These are phyloP conservation scores for Curvularia eragrostidis DNA, from an alignment of 2,329 filamentous ascomycete genomes.

Conservation along the genomic window DNA sequence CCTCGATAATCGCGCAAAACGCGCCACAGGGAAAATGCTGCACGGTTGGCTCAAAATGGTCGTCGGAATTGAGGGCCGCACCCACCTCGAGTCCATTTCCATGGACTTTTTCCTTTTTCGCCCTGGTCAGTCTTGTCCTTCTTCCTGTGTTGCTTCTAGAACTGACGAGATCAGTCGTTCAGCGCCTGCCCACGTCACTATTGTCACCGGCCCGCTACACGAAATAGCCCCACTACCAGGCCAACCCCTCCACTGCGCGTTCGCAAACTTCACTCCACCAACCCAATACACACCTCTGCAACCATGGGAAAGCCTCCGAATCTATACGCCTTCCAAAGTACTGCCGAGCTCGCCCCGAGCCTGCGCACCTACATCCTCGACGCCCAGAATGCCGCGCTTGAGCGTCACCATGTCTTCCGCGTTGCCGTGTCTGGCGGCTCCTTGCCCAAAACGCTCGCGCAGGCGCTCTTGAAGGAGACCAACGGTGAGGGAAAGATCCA, in stretches of 20 bases:
- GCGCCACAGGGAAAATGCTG: constrained; percentile 17
- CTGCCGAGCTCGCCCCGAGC: constrained; percentile 73
- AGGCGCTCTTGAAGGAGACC: constrained; percentile 73
- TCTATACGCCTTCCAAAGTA: constrained; percentile 80
- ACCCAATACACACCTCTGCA: constrained; percentile 20
- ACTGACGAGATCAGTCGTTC: constrained; percentile 5
- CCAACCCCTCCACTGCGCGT: constrained; percentile 24
- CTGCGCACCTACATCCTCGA: constrained; percentile 84
- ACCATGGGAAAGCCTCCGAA: constrained; percentile 56
- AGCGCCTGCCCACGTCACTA: constrained; percentile 24
- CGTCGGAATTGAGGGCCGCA: constrained; percentile 15
- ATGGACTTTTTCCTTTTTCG: constrained; percentile 7
- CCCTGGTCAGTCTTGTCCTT: not conserved
- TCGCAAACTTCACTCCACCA: constrained; percentile 18
- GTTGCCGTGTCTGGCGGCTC: constrained; percentile 93
- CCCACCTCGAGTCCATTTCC: constrained; percentile 9
- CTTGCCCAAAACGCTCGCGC: constrained; percentile 84
- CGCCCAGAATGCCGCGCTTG: constrained; percentile 78
- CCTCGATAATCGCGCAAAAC: constrained; percentile 12
- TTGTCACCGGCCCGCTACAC: constrained; percentile 21
- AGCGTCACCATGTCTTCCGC: constrained; percentile 85
- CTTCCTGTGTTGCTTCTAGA: not conserved
- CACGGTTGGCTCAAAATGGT: constrained; percentile 19
- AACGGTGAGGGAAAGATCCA: constrained; percentile 67
- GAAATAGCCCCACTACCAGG: constrained; percentile 21